These are phyloP conservation scores for Coemansia sp. DNA, from an alignment of 192 early-diverging fungal species.

Conservation along the genomic window DNA sequence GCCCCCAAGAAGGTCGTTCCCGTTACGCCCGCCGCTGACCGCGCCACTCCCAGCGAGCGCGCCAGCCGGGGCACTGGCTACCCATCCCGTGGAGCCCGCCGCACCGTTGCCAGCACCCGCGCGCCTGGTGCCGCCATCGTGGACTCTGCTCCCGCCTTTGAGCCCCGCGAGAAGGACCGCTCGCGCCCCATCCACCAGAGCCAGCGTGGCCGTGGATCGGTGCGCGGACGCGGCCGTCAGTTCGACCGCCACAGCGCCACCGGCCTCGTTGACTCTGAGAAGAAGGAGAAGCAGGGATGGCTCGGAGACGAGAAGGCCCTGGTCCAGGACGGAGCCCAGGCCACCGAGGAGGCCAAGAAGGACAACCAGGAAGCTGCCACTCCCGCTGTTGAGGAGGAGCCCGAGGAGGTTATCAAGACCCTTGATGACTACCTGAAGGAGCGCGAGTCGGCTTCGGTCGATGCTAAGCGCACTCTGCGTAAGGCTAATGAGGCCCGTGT, in stretches of 20 bases:
- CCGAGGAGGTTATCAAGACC: constrained; percentile 81
- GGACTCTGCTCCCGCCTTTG: constrained; percentile 22
- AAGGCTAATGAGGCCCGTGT: constrained; percentile 82
- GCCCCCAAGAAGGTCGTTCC: constrained; percentile 32
- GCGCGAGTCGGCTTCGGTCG: constrained; percentile 57
- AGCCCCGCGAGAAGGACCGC: constrained; percentile 42
- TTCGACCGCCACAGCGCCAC: constrained; percentile 84
- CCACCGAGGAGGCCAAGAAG: constrained; percentile 40
- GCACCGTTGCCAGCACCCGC: constrained; percentile 27
- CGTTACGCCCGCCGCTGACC: constrained; percentile 11
- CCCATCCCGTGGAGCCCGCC: constrained; percentile 31
- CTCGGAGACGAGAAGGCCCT: constrained; percentile 54
- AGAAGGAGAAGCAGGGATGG: constrained; percentile 90
- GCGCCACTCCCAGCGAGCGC: constrained; percentile 28
- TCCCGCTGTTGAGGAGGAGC: constrained; percentile 56
- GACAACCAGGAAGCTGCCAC: constrained; percentile 45
- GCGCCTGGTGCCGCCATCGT: constrained; percentile 8
- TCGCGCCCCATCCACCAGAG: constrained; percentile 46
- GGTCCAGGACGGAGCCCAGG: constrained; percentile 38
- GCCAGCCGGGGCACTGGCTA: constrained; percentile 16
- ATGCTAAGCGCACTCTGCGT: constrained; percentile 62
- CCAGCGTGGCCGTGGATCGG: constrained; percentile 57
- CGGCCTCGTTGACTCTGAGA: constrained; percentile 76
- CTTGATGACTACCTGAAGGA: constrained; percentile 84
- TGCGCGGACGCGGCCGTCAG: constrained; percentile 64